These are phyloP conservation scores for Penicillium crustosum DNA, from an alignment of 2,329 filamentous ascomycete species.

Conservation along the genomic window DNA sequence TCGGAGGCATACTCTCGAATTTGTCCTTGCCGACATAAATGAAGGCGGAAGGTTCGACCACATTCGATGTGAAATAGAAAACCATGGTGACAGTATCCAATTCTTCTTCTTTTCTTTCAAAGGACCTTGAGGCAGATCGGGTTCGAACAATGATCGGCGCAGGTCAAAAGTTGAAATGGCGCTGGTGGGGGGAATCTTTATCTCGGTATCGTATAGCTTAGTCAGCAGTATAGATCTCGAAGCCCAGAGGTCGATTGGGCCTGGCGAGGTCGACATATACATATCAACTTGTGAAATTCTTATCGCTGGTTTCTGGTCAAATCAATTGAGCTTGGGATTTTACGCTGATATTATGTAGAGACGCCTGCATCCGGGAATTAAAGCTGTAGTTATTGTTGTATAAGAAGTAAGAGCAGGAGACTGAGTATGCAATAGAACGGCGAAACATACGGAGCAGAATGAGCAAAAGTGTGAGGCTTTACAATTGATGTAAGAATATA, in stretches of 20 bases:
- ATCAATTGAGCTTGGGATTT: too few species aligned
- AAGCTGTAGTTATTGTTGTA: not conserved
- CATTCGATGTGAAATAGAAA: constrained; percentile 89
- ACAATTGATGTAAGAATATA: not conserved
- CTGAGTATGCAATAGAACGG: not conserved
- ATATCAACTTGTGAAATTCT: not conserved
- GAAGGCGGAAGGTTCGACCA: constrained; percentile 76
- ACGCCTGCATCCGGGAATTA: not conserved
- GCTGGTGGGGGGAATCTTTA: constrained; percentile 3
- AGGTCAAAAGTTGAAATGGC: constrained; percentile 2
- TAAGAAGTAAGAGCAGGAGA: not conserved
- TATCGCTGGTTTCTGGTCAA: not conserved
- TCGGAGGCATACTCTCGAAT: constrained; percentile 75
- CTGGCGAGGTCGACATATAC: not conserved
- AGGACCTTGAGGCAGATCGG: not conserved
- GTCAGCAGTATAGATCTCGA: not conserved
- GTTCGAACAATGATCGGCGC: not conserved
- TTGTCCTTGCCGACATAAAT: constrained; percentile 99
- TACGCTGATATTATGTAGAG: not conserved
- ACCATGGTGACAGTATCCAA: constrained; percentile 62
- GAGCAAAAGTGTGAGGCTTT: not conserved
- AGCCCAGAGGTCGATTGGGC: not conserved
- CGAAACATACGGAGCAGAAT: not conserved
- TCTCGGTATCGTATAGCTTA: not conserved
- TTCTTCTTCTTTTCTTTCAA: not conserved